Base-by-base conservation (phyloP, 306 rosid species). In the Medicago ruthenica region DNA sequence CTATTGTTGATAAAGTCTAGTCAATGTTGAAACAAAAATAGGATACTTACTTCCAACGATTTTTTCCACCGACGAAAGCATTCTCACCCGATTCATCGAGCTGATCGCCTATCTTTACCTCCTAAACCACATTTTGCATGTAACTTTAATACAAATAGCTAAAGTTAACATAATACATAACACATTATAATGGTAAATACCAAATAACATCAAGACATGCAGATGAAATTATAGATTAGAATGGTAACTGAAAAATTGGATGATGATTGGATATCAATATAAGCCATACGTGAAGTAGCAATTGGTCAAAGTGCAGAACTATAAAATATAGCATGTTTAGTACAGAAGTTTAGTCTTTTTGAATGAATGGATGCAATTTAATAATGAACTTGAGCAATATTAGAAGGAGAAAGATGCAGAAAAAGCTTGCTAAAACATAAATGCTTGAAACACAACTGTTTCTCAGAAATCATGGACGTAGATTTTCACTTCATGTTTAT, bases 1-100 rank as follows among this genome's bases (percentile, higher is more conserved):
- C 39, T 13, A 57, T 42, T 24, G 45, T 36, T 12, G 51, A 22
- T 5, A 82, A 68, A 71, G 44, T 77, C 66, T 15, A 63, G 69
- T 17, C 7, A 68, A 54, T 14, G 41, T 13, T 40, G 63, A 67
- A 54, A 48, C 2, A 27, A 20, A 20, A 72, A 44, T 15, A 7
- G 9, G 62, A 20, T 62, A 81, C 98, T 77, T 87, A 95, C 98
- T 90, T 95, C 98, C 98, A 95, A 9, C 97, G 93, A 71, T 95
- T 95, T 85, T 92, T 82, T 40, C 98, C 98, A 7, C 98, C 98
- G 57, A 92, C 97, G 0, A 93, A 93, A 70, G 77, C 98, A 83
- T 95, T 95, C 82, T 95, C 97, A 66, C 97, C 98, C 0, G 98
- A 95, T 37, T 87, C 91, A 75, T 88, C 74, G 69, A 95, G 97